Evolutionary conservation across 176 grass and related monocot genomes (phyloP).

Genomic region (Carex cristatella): DNA sequence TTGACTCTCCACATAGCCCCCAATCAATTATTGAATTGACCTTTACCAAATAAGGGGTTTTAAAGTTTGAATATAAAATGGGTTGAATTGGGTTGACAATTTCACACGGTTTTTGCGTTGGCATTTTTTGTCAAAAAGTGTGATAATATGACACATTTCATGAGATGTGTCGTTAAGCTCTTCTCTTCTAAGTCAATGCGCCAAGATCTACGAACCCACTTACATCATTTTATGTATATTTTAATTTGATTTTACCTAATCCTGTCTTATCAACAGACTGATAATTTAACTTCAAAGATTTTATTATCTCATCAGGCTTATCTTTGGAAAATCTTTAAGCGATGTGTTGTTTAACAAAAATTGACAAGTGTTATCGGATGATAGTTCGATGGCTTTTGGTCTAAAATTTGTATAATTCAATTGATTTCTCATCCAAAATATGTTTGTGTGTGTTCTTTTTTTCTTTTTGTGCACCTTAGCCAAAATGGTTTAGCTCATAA

Average conservation of each 20-base stretch:
- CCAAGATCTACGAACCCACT: constrained; percentile 1
- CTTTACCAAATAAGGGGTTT: constrained; percentile 5
- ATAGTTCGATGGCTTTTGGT: background rate
- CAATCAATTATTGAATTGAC: constrained; percentile 27
- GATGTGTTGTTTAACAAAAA: background rate
- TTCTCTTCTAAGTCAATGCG: background rate
- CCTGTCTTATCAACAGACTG: background rate
- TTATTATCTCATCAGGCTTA: background rate
- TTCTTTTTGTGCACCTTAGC: background rate
- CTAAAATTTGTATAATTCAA: background rate
- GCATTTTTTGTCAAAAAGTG: constrained; percentile 19
- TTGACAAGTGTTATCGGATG: background rate
- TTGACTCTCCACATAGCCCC: background rate
- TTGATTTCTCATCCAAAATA: background rate
- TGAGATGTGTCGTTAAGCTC: background rate
- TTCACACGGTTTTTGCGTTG: constrained; percentile 12
- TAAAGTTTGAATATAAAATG: constrained; percentile 25
- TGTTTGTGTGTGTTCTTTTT: background rate
- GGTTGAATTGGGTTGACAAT: constrained; percentile 4
- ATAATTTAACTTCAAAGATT: background rate
- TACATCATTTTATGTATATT: background rate
- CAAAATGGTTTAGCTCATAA: background rate
- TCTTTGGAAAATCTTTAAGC: background rate
- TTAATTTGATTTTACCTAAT: constrained; percentile 7
- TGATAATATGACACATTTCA: constrained; percentile 17